Conservation (phyloP, 306 rosid species). For the Castanopsis chinensis region DNA sequence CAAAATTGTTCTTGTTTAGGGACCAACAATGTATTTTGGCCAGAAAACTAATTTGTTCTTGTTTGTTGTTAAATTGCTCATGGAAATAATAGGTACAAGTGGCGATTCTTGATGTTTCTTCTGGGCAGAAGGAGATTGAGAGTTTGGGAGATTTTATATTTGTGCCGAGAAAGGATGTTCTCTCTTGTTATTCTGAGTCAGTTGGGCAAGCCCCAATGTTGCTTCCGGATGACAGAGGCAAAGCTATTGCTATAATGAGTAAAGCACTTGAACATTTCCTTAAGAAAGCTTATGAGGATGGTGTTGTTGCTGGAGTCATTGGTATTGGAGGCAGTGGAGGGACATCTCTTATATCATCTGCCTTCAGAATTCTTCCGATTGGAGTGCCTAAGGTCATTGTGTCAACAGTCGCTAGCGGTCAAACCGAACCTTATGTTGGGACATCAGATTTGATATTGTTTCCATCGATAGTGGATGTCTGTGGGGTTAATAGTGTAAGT, state of each 20-base stretch:
- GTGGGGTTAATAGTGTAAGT: slow-evolving; percentile 81
- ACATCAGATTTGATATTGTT: slow-evolving; percentile 68
- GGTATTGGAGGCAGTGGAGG: slow-evolving; percentile 92
- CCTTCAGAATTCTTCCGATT: slow-evolving; percentile 63
- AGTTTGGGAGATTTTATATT: slow-evolving; percentile 43
- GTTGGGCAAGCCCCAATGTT: slow-evolving; percentile 21
- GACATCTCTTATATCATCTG: slow-evolving; percentile 65
- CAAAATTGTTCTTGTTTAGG: too few species aligned
- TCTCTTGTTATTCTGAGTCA: slow-evolving; percentile 36
- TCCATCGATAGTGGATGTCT: slow-evolving; percentile 79
- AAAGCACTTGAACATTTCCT: slow-evolving; percentile 57
- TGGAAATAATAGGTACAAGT: slow-evolving; percentile 49
- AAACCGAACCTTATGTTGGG: slow-evolving; percentile 76
- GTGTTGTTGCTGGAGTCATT: slow-evolving; percentile 58
- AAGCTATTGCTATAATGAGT: slow-evolving; percentile 68
- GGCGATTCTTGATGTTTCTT: slow-evolving; percentile 67
- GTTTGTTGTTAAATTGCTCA: background rate
- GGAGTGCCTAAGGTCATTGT: slow-evolving; percentile 84
- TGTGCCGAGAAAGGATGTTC: slow-evolving; percentile 60
- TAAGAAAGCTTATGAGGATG: slow-evolving; percentile 42
- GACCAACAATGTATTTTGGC: too few species aligned
- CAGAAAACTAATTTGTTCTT: background rate
- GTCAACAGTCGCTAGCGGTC: slow-evolving; percentile 91
- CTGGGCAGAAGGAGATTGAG: slow-evolving; percentile 36
- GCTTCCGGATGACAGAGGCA: slow-evolving; percentile 67